These are phyloP conservation scores for Persicaria tinctoria DNA, from an alignment of 148 eudicot species.

Conservation along the genomic window DNA sequence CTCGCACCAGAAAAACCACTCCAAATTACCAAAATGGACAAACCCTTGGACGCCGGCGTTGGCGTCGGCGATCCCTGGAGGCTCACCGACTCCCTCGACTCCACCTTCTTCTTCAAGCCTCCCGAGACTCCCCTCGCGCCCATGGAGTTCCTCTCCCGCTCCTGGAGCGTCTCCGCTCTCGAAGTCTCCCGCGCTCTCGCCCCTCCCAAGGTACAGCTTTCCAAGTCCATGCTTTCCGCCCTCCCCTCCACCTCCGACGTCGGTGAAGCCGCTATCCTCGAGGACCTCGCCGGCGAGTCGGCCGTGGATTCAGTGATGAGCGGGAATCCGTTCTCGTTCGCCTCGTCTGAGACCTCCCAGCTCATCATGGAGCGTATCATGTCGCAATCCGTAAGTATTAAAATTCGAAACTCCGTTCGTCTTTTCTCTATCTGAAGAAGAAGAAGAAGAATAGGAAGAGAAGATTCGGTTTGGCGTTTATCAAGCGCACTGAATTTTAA, in stretches of 20 bases:
- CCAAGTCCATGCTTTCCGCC: conserved; percentile 20
- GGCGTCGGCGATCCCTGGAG: conserved; percentile 3
- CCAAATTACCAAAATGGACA: conserved; percentile 1
- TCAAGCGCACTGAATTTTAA: background rate
- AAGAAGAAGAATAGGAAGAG: background rate
- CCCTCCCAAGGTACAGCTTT: conserved; percentile 23
- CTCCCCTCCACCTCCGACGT: conserved; percentile 3
- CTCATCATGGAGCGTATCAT: conserved; percentile 84
- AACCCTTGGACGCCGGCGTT: background rate
- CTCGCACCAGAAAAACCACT: background rate
- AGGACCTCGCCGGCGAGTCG: conserved; percentile 40
- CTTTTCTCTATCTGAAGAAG: conserved; percentile 1
- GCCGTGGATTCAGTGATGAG: conserved; percentile 34
- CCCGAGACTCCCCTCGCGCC: conserved; percentile 81
- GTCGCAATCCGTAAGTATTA: conserved; percentile 73
- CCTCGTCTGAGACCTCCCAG: conserved; percentile 81
- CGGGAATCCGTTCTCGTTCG: conserved; percentile 76
- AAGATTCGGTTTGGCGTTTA: background rate
- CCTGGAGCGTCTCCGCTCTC: conserved; percentile 79
- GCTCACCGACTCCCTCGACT: background rate
- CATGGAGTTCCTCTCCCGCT: conserved; percentile 90
- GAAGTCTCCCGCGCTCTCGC: conserved; percentile 67
- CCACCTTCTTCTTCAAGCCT: conserved; percentile 32
- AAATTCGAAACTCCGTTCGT: background rate
- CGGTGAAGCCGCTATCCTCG: conserved; percentile 28